phyloP scores from a whole-genome alignment of 495 filamentous ascomycete species.

The Penicillium pancosmium region DNA sequence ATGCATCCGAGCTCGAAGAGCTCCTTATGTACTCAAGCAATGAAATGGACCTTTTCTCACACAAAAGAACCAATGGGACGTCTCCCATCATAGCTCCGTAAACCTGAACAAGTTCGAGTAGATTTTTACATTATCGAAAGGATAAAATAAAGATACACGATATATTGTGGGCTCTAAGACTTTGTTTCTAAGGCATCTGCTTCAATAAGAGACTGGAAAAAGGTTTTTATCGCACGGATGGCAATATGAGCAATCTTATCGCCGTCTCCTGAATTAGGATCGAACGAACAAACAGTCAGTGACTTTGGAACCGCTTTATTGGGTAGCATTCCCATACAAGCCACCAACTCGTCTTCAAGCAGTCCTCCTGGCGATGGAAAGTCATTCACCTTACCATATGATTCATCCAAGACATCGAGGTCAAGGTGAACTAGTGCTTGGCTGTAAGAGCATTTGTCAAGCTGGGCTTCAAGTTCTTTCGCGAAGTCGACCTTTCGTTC shows the following conservation, averaged over 20 bases:
- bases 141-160: too few species aligned
- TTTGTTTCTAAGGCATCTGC: background rate
- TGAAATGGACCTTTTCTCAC: background rate
- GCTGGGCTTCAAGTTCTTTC: constrained; percentile 10
- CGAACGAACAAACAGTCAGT: constrained; percentile 30
- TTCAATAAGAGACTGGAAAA: background rate
- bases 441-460: constrained; percentile 11
- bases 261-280: constrained; percentile 30
- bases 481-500: constrained; percentile 23
- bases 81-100: too few species aligned
- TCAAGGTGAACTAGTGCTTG: constrained; percentile 30
- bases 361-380: constrained; percentile 29
- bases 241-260: constrained; percentile 27
- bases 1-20: background rate
- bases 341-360: constrained; percentile 22
- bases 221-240: constrained; percentile 13
- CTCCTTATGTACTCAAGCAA: background rate
- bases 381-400: constrained; percentile 32
- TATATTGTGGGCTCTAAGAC: too few species aligned
- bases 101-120: too few species aligned
- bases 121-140: too few species aligned
- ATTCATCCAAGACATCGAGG: constrained; percentile 25
- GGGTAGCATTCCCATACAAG: constrained; percentile 26
- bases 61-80: background rate
- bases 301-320: constrained; percentile 12